These are phyloP conservation scores for Atkinsonella texensis DNA, from an alignment of 2,329 filamentous ascomycete species.

Conservation along the genomic window DNA sequence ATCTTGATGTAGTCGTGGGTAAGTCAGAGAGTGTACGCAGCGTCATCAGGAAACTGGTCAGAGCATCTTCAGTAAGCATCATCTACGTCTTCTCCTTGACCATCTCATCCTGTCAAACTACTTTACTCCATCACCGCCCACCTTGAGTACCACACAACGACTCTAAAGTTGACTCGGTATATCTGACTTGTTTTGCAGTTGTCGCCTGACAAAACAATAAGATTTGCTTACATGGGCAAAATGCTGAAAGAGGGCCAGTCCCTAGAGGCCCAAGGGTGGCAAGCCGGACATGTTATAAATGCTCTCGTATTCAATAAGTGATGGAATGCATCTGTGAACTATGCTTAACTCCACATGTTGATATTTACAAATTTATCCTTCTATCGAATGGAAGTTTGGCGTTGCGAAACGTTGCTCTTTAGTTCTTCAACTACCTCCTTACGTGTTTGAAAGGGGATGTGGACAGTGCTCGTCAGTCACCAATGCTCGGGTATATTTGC, in stretches of 20 bases:
- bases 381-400: background rate
- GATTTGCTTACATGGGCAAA: constrained; percentile 70
- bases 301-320: constrained; percentile 52
- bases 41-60: constrained; percentile 48
- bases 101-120: background rate
- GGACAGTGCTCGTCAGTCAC: background rate
- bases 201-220: constrained; percentile 44
- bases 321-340: background rate
- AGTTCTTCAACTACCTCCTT: background rate
- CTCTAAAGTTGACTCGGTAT: background rate
- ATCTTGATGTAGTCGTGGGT: constrained; percentile 45
- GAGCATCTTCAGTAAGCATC: constrained; percentile 7
- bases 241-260: constrained; percentile 58
- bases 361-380: background rate
- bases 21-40: constrained; percentile 52
- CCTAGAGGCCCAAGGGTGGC: constrained; percentile 62
- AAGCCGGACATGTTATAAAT: constrained; percentile 62
- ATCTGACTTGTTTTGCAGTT: constrained; percentile 32
- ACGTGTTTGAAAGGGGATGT: background rate
- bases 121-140: background rate
- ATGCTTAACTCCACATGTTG: background rate
- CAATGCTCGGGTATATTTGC: background rate
- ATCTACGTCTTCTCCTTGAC: background rate
- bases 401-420: background rate
- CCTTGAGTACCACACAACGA: too few relatives aligned